These are phyloP conservation scores for Austroboletus novae-zelandiae DNA, from an alignment of 1,284 basidiomycete genomes.

Conservation along the genomic window DNA sequence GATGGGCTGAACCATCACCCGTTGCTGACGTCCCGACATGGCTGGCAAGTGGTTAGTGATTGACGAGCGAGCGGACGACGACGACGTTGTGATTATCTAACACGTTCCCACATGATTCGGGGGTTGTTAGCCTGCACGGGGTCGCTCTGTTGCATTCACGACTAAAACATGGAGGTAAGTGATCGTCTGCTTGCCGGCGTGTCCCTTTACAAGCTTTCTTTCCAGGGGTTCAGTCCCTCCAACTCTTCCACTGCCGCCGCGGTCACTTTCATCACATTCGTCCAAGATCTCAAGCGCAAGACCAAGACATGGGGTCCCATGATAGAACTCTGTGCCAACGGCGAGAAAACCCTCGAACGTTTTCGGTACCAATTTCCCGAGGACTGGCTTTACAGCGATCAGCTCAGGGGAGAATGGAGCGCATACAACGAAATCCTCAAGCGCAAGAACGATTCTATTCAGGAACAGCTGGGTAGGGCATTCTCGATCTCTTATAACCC, in stretches of 20 bases:
- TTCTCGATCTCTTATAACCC: background rate
- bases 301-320: slow-evolving; percentile 96
- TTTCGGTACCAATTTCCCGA: slow-evolving; percentile 96
- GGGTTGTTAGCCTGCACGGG: slow-evolving; percentile 4
- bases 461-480: slow-evolving; percentile 85
- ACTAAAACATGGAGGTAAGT: slow-evolving; percentile 32
- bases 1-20: slow-evolving; percentile 98
- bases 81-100: slow-evolving; percentile 24
- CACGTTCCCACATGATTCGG: slow-evolving; percentile 20
- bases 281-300: slow-evolving; percentile 97
- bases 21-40: slow-evolving; percentile 90
- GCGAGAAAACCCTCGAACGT: slow-evolving; percentile 95
- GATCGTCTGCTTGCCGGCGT: too few species aligned
- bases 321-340: slow-evolving; percentile 90
- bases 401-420: slow-evolving; percentile 96
- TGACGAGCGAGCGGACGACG: slow-evolving; percentile 19
- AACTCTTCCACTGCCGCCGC: slow-evolving; percentile 93
- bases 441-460: slow-evolving; percentile 97
- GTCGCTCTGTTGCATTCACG: slow-evolving; percentile 7
- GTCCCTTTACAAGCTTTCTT: slow-evolving; percentile 9
- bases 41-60: slow-evolving; percentile 32
- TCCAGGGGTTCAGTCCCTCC: slow-evolving; percentile 54
- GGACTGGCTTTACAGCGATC: slow-evolving; percentile 98
- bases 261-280: slow-evolving; percentile 98
- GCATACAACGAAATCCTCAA: slow-evolving; percentile 98